phyloP scores from a whole-genome alignment of 1,139 yeast species.

The Scheffersomyces segobiensis region DNA sequence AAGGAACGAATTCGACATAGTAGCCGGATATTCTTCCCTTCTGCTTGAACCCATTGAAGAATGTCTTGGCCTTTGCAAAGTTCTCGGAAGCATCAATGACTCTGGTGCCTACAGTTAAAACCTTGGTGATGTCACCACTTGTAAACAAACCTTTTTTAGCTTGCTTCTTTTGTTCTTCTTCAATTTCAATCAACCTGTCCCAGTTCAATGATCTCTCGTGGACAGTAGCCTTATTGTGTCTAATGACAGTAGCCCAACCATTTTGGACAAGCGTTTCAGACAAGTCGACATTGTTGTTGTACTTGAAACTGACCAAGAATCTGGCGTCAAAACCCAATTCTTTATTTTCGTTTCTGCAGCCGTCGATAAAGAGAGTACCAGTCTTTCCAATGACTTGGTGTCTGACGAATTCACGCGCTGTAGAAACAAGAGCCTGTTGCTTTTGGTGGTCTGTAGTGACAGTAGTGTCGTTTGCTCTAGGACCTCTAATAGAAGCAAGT shows the following conservation, averaged over 20 bases:
- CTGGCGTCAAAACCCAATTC: constrained; percentile 64
- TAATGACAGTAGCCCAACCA: constrained; percentile 79
- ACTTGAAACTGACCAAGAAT: constrained; percentile 56
- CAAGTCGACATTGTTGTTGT: constrained; percentile 51
- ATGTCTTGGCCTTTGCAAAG: constrained; percentile 70
- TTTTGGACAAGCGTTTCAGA: constrained; percentile 60
- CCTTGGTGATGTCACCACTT: constrained; percentile 47
- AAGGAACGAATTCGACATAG: constrained; percentile 66
- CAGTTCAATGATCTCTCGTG: constrained; percentile 73
- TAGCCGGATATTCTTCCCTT: constrained; percentile 64
- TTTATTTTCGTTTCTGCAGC: constrained; percentile 59
- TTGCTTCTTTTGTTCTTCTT: constrained; percentile 55
- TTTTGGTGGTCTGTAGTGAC: constrained; percentile 41
- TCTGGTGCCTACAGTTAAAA: constrained; percentile 53
- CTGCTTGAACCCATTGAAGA: constrained; percentile 67
- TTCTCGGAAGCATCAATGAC: constrained; percentile 81
- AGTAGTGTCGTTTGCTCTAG: constrained; percentile 61
- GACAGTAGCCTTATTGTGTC: constrained; percentile 70
- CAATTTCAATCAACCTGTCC: constrained; percentile 76
- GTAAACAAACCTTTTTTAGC: constrained; percentile 57
- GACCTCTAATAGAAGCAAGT: constrained; percentile 72
- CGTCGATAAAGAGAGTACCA: constrained; percentile 61
- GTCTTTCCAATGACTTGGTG: constrained; percentile 67
- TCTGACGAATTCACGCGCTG: constrained; percentile 75
- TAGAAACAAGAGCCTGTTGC: constrained; percentile 54